phyloP scores from a whole-genome alignment of 148 eudicot genomes.

The Heliosperma pusillum region DNA sequence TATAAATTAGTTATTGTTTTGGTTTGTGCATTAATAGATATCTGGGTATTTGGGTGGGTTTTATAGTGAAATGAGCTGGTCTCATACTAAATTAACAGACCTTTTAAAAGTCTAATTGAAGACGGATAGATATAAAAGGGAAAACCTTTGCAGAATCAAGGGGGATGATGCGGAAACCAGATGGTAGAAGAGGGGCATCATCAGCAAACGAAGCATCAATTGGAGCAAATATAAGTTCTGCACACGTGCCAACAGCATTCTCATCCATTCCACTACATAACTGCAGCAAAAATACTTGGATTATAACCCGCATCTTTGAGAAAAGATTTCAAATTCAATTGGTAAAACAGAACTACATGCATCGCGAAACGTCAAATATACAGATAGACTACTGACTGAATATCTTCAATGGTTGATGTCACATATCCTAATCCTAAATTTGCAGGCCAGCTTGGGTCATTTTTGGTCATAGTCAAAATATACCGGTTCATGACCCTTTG shows the following conservation, averaged over 20 bases:
- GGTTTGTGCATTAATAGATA: too few relatives aligned
- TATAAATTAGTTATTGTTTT: too few relatives aligned
- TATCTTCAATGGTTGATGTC: too few relatives aligned
- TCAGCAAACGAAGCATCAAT: slow-evolving; percentile 95
- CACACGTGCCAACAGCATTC: slow-evolving; percentile 83
- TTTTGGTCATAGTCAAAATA: too few relatives aligned
- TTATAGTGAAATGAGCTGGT: too few relatives aligned
- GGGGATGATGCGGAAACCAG: slow-evolving; percentile 95
- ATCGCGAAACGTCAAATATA: background rate
- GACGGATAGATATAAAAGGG: background rate
- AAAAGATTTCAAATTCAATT: background rate
- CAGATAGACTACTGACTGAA: background rate
- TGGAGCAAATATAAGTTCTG: slow-evolving; percentile 98
- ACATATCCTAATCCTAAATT: too few relatives aligned
- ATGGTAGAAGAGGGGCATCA: slow-evolving; percentile 92
- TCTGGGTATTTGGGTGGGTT: too few relatives aligned
- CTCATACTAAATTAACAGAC: background rate
- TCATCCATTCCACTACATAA: slow-evolving; percentile 98
- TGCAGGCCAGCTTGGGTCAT: too few relatives aligned
- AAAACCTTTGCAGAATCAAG: slow-evolving; percentile 77
- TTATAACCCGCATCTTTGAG: background rate
- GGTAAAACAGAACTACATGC: background rate
- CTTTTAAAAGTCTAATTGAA: background rate
- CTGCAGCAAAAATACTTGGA: slow-evolving; percentile 32
- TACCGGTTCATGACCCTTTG: too few relatives aligned